Conservation (phyloP, 805 yeast species). For the Pichia paraexigua region DNA sequence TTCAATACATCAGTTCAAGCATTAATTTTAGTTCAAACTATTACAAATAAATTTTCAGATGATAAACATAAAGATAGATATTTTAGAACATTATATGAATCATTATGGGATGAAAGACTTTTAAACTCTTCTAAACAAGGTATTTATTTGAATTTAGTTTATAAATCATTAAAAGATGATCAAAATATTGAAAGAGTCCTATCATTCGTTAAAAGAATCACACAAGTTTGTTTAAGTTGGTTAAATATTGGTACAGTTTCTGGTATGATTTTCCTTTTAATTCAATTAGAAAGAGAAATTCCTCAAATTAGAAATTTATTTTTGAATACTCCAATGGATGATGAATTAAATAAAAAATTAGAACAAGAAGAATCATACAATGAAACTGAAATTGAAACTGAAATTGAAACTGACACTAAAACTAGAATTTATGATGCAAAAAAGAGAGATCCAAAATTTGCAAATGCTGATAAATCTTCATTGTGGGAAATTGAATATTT, state of each 20-base stretch:
- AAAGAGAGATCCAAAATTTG: conserved; percentile 86
- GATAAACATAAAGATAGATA: conserved; percentile 47
- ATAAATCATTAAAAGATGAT: conserved; percentile 75
- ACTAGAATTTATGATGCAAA: conserved; percentile 59
- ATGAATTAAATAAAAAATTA: conserved; percentile 39
- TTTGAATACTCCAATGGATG: conserved; percentile 44
- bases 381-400: conserved; percentile 22
- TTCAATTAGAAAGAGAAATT: conserved; percentile 53
- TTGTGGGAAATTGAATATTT: conserved; percentile 82
- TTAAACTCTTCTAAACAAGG: conserved; percentile 87
- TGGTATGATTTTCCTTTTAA: conserved; percentile 70
- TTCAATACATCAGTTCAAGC: conserved; percentile 94
- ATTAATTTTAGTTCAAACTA: conserved; percentile 73
- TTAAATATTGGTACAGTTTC: conserved; percentile 78
- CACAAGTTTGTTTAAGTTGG: conserved; percentile 84
- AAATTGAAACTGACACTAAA: neutral
- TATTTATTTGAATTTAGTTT: conserved; percentile 78
- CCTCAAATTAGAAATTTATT: conserved; percentile 65
- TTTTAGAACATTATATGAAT: conserved; percentile 83
- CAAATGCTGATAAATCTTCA: conserved; percentile 76
- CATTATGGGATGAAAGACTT: conserved; percentile 76
- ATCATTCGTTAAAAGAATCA: conserved; percentile 85
- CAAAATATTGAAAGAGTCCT: conserved; percentile 53
- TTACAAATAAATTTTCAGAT: conserved; percentile 45
- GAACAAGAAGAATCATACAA: conserved; percentile 30